Conservation (phyloP, 345 rosid species). For the Luvunga scandens region DNA sequence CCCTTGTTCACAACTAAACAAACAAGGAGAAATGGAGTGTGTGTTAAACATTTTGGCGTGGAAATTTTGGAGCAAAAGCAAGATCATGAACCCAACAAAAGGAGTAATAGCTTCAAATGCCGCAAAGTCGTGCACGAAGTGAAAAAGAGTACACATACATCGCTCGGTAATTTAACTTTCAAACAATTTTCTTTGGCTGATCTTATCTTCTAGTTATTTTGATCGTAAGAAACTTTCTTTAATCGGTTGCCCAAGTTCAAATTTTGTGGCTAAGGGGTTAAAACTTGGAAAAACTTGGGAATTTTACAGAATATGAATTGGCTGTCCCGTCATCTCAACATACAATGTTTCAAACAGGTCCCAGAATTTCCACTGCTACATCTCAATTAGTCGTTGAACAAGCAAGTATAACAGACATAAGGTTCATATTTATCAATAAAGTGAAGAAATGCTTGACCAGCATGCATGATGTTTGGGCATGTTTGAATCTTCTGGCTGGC, state of each 20-base stretch:
- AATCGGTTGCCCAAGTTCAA: too few species aligned
- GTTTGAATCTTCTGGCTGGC: too few species aligned
- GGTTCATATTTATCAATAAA: neutral
- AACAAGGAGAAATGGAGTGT: neutral
- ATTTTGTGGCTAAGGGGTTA: too few species aligned
- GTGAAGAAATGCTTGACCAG: neutral
- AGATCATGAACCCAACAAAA: neutral
- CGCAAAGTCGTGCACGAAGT: neutral
- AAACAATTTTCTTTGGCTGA: too few species aligned
- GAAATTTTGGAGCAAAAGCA: neutral
- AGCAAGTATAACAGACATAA: too few species aligned
- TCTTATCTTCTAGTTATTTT: too few species aligned
- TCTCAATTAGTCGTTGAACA: neutral
- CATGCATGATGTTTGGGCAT: too few species aligned
- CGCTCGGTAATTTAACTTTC: too few species aligned
- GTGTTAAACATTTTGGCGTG: constrained; percentile 25
- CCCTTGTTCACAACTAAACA: too few species aligned
- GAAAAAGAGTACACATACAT: too few species aligned
- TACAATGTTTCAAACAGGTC: neutral
- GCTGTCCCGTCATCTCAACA: neutral
- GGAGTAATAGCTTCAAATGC: neutral
- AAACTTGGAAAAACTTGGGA: neutral
- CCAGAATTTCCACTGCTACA: neutral
- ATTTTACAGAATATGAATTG: neutral
- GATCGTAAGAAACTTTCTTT: too few species aligned